Conservation (phyloP, 345 rosid genomes). For the Conringia planisiliqua region DNA sequence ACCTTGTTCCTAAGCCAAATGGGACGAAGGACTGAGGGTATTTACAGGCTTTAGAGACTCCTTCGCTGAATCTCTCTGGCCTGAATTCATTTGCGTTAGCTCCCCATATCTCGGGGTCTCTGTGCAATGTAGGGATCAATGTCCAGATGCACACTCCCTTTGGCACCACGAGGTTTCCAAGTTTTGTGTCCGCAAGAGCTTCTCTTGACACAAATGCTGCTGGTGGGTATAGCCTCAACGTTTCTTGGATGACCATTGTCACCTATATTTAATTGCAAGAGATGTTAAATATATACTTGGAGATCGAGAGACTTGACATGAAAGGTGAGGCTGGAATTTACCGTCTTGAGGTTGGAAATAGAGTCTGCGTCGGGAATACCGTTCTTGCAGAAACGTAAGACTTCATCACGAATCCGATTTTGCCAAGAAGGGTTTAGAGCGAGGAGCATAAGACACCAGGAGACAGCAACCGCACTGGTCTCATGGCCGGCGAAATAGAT, state of each 20-base stretch:
- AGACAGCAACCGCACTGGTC: slow-evolving; percentile 65
- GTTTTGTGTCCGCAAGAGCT: slow-evolving; percentile 54
- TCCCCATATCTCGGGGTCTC: slow-evolving; percentile 70
- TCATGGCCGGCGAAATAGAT: slow-evolving; percentile 86
- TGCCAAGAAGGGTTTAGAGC: slow-evolving; percentile 82
- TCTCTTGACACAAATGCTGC: slow-evolving; percentile 65
- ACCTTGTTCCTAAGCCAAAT: slow-evolving; percentile 73
- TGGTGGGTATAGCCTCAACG: slow-evolving; percentile 64
- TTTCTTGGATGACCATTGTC: slow-evolving; percentile 61
- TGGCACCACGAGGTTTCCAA: slow-evolving; percentile 56
- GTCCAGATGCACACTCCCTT: slow-evolving; percentile 56
- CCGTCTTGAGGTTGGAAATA: slow-evolving; percentile 49
- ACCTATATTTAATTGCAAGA: slow-evolving; percentile 34
- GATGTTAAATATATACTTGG: background rate
- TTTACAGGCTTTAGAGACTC: slow-evolving; percentile 70
- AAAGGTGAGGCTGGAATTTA: slow-evolving; percentile 1
- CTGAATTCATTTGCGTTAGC: slow-evolving; percentile 64
- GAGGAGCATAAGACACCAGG: slow-evolving; percentile 87
- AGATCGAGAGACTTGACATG: background rate
- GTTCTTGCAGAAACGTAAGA: slow-evolving; percentile 40
- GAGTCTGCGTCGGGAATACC: slow-evolving; percentile 47
- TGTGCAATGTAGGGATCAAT: slow-evolving; percentile 56
- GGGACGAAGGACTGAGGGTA: slow-evolving; percentile 63
- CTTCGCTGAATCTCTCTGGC: slow-evolving; percentile 65
- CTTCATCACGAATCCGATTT: slow-evolving; percentile 51